phyloP scores from a whole-genome alignment of 495 filamentous ascomycete species.

The Darksidea phi region DNA sequence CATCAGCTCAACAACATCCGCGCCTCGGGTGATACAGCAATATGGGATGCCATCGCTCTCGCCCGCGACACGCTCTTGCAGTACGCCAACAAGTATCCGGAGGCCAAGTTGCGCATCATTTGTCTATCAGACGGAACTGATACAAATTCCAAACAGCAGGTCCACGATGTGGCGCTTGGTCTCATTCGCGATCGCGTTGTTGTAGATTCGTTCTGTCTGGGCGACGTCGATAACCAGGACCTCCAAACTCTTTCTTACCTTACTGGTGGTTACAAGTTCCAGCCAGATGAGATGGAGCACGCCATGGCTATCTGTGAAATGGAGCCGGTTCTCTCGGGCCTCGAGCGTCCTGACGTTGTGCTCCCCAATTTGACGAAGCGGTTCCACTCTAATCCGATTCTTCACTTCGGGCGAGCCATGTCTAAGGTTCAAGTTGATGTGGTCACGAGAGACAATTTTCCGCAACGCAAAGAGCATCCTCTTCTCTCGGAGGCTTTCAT shows the following conservation, averaged over 20 bases:
- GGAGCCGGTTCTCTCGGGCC: conserved; percentile 39
- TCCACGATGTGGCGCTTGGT: conserved; percentile 9
- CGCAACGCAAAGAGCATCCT: conserved; percentile 37
- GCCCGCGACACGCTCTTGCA: conserved; percentile 34
- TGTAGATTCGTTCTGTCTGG: conserved; percentile 38
- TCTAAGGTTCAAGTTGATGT: conserved; percentile 15
- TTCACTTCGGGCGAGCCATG: conserved; percentile 17
- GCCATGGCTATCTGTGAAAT: conserved; percentile 42
- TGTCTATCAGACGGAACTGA: conserved; percentile 39
- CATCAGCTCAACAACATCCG: conserved; percentile 31
- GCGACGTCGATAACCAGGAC: conserved; percentile 29
- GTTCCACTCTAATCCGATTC: neutral
- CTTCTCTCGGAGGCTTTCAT: conserved; percentile 37
- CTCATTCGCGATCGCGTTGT: conserved; percentile 33
- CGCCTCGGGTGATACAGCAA: conserved; percentile 36
- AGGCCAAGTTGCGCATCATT: conserved; percentile 40
- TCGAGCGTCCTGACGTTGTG: conserved; percentile 34
- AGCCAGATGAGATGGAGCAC: conserved; percentile 33
- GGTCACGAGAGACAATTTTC: conserved; percentile 37
- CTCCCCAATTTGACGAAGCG: conserved; percentile 10
- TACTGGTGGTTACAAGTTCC: conserved; percentile 37
- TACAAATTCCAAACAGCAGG: conserved; percentile 31
- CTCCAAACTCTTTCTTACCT: conserved; percentile 36
- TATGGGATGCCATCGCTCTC: conserved; percentile 38
- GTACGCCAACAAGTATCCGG: conserved; percentile 36